Conservation (phyloP, 78 protist genomes). For the Emiliania huxleyi region DNA sequence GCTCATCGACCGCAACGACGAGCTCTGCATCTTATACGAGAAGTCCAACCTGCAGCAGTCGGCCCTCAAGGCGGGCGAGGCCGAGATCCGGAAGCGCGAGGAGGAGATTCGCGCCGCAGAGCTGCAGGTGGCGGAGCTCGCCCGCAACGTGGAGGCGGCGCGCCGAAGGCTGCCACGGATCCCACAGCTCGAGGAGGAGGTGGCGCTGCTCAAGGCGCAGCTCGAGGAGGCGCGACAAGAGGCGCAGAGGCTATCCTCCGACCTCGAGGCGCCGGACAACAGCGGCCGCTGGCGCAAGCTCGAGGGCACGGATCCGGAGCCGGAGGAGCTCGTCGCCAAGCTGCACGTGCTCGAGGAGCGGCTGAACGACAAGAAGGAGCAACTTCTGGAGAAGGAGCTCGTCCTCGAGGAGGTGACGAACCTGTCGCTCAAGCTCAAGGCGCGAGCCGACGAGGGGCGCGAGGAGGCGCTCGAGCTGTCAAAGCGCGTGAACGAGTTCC, state of each 20-base stretch:
- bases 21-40: slow-evolving; percentile 80
- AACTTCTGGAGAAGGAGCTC: slow-evolving; percentile 74
- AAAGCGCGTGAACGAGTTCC: slow-evolving; percentile 58
- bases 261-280: slow-evolving; percentile 45
- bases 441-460: slow-evolving; percentile 44
- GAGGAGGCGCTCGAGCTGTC: slow-evolving; percentile 60
- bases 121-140: slow-evolving; percentile 23
- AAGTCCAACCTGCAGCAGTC: slow-evolving; percentile 59
- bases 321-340: slow-evolving; percentile 46
- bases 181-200: slow-evolving; percentile 37
- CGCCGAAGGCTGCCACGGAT: background rate
- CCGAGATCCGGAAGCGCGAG: slow-evolving; percentile 44
- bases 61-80: slow-evolving; percentile 51
- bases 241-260: slow-evolving; percentile 2
- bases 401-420: slow-evolving; percentile 68
- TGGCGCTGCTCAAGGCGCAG: background rate
- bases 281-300: slow-evolving; percentile 12
- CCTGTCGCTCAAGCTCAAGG: slow-evolving; percentile 38
- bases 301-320: slow-evolving; percentile 37
- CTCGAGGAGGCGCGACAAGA: slow-evolving; percentile 35
- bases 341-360: slow-evolving; percentile 63
- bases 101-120: slow-evolving; percentile 37
- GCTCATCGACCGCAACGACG: slow-evolving; percentile 84
- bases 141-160: slow-evolving; percentile 20
- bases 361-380: slow-evolving; percentile 62